These are phyloP conservation scores for Pyrenochaeta sp. DNA, from an alignment of 2,329 filamentous ascomycete genomes.

Conservation along the genomic window DNA sequence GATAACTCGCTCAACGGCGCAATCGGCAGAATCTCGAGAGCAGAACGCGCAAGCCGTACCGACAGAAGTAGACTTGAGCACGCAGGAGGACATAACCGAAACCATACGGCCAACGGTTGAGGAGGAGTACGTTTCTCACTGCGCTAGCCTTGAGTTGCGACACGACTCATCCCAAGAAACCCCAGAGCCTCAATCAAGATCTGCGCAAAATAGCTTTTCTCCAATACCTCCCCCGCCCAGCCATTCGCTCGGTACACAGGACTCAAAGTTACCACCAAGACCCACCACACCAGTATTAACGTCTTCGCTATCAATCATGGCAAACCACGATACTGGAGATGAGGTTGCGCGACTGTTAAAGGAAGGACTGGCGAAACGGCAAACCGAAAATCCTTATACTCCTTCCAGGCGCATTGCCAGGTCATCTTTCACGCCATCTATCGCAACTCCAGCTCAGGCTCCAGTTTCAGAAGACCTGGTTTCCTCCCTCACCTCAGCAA, in stretches of 20 bases:
- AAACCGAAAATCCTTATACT: slow-evolving; percentile 19
- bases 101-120: slow-evolving; percentile 28
- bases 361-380: slow-evolving; percentile 15
- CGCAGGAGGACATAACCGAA: slow-evolving; percentile 25
- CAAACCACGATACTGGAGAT: slow-evolving; percentile 11
- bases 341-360: slow-evolving; percentile 12
- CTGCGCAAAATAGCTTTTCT: slow-evolving; percentile 22
- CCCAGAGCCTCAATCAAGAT: slow-evolving; percentile 17
- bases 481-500: background rate
- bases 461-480: background rate
- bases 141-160: slow-evolving; percentile 25
- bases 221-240: slow-evolving; percentile 31
- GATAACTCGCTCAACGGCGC: background rate
- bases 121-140: slow-evolving; percentile 1
- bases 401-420: slow-evolving; percentile 10
- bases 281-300: slow-evolving; percentile 22
- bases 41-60: slow-evolving; percentile 38
- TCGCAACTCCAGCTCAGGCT: background rate
- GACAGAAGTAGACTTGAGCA: slow-evolving; percentile 18
- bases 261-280: slow-evolving; percentile 28
- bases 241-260: slow-evolving; percentile 28
- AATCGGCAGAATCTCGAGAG: slow-evolving; percentile 15
- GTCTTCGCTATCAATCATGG: slow-evolving; percentile 27
- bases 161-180: slow-evolving; percentile 46
- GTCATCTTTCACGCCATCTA: slow-evolving; percentile 8